These are phyloP conservation scores for Naganishia onofrii DNA, from an alignment of 768 basidiomycete species.

Conservation along the genomic window DNA sequence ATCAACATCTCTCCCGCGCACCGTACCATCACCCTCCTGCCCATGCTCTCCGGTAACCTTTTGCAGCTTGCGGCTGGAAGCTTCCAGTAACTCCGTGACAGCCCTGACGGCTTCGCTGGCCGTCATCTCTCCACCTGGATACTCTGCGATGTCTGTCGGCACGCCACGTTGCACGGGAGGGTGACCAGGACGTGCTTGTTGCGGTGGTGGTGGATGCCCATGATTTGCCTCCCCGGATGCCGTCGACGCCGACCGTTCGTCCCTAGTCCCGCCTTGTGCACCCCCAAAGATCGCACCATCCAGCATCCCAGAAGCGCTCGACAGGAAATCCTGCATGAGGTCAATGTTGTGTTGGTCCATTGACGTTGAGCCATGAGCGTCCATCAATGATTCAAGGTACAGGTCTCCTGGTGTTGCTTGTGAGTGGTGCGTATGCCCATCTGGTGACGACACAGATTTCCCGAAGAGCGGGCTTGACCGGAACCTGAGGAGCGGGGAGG, in stretches of 20 bases:
- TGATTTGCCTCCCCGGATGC: background rate
- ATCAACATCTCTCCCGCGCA: background rate
- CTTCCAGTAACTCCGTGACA: conserved; percentile 12
- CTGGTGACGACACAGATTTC: background rate
- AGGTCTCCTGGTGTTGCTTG: conserved; percentile 8
- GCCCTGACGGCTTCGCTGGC: conserved; percentile 21
- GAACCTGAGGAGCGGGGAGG: background rate
- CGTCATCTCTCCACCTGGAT: conserved; percentile 6
- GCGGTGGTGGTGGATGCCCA: background rate
- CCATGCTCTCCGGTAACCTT: conserved; percentile 18
- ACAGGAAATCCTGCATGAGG: conserved; percentile 9
- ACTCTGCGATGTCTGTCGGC: background rate
- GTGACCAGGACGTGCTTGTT: background rate
- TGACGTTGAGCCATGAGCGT: background rate
- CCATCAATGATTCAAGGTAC: conserved; percentile 10
- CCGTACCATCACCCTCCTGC: background rate
- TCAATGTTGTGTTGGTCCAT: conserved; percentile 17
- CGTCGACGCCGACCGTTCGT: background rate
- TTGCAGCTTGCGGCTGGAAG: conserved; percentile 21
- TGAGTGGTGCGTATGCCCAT: conserved; percentile 4
- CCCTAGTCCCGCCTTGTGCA: background rate
- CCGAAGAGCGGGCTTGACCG: conserved; percentile 10
- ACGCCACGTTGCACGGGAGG: background rate
- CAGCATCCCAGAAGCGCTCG: conserved; percentile 16
- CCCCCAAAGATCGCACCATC: conserved; percentile 1